Evolutionary conservation across 345 rosid genomes (phyloP), one percentile per base, ranked within the genome.

Genomic region (Anacardium occidentale): DNA sequence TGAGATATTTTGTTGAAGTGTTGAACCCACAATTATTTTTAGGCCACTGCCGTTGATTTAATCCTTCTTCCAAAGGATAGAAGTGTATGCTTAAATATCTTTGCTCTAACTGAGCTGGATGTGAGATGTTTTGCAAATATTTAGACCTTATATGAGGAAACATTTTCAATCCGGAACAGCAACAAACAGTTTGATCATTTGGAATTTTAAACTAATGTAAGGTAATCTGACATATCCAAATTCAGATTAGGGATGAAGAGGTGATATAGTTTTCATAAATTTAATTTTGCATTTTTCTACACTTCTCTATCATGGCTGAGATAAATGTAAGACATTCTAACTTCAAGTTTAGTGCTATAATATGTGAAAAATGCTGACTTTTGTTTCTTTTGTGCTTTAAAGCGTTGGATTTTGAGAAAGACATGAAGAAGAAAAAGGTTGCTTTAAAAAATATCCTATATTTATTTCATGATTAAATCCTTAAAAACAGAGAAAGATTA

Each of bases 21-120:
- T 72, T 75, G 48, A 25, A 1, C 65, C 59, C 2, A 3, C 57
- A 21, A 0, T 29, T 64, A 1, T 37, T 70, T 0, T 29, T 47
- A 69, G 24, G 55, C 60, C 45, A 56, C 45, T 26, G 3, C 14
- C 3, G 32, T 15, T 64, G 58, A 67, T 48, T 65, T 64, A 71
- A 50, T 58, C 63, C 53, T 66, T 57, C 22, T 51, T 67, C n/a
- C 25, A 32, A 52, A 26, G 21, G 22, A 62, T 21, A 22, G 80
- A 72, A 61, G 48, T 2, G 11, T 26, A 17, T 26, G 37, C 47
- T 42, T 64, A 53, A 48, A 54, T 3, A 45, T 53, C 20, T 48
- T 68, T 68, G 8, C 58, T 71, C 52, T 10, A 29, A 51, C 15
- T 66, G 51, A 34, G 64, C 54, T n/a, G 5, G 45, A 45, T 11